Conservation (phyloP, 805 yeast genomes). For the Myxozyma geophila region DNA sequence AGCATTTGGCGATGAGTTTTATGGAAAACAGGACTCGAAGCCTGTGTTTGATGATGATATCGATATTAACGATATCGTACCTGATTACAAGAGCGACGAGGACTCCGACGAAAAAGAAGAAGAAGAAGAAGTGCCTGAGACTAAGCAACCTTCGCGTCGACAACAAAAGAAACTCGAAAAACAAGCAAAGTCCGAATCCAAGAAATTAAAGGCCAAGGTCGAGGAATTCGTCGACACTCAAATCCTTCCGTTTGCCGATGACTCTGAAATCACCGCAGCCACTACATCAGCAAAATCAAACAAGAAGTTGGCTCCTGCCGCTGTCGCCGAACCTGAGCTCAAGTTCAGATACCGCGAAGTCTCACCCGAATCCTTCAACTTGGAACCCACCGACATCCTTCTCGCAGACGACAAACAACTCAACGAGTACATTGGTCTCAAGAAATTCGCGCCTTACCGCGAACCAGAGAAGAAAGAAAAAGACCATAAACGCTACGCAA, state of each 20-base stretch:
- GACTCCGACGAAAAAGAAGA: slow-evolving; percentile 45
- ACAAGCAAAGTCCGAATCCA: slow-evolving; percentile 53
- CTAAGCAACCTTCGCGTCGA: slow-evolving; percentile 37
- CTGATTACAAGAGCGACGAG: slow-evolving; percentile 35
- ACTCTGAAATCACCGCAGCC: slow-evolving; percentile 49
- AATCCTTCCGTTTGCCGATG: slow-evolving; percentile 52
- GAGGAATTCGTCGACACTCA: slow-evolving; percentile 79
- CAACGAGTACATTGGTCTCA: slow-evolving; percentile 83
- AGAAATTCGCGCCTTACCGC: slow-evolving; percentile 92
- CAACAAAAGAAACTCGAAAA: slow-evolving; percentile 42
- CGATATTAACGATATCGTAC: slow-evolving; percentile 52
- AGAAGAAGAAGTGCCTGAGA: slow-evolving; percentile 26
- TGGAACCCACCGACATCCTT: slow-evolving; percentile 82
- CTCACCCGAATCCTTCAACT: slow-evolving; percentile 90
- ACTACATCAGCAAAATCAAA: not conserved
- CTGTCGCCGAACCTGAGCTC: slow-evolving; percentile 25
- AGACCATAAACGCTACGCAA: slow-evolving; percentile 83
- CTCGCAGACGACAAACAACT: slow-evolving; percentile 86
- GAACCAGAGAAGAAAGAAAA: slow-evolving; percentile 69
- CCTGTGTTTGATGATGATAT: slow-evolving; percentile 72
- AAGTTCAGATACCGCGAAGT: slow-evolving; percentile 88
- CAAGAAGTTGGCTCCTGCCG: not conserved
- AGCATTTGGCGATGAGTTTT: slow-evolving; percentile 83
- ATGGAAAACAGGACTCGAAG: slow-evolving; percentile 56
- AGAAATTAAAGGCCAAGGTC: slow-evolving; percentile 61